Base-by-base conservation (phyloP, 2,329 filamentous ascomycete genomes). In the Epichloe sibirici region DNA sequence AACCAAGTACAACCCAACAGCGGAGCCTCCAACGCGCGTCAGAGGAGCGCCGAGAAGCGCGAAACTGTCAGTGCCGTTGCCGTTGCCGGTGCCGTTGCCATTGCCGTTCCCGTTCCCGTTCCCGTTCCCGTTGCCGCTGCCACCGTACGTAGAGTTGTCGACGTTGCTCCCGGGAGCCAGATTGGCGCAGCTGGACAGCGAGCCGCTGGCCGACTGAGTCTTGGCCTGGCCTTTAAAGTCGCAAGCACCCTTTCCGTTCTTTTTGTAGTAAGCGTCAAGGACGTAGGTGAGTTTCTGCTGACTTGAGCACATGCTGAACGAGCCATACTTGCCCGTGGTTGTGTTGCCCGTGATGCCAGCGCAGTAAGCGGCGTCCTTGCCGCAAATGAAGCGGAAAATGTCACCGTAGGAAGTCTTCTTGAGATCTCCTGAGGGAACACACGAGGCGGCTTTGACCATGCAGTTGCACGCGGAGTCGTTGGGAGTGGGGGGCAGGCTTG, bases 381-480 rank as follows among this genome's bases (percentile, higher is more conserved):
- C 85, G 70, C 88, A 93, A 68, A 91, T 79, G 67, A 72, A 82
- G 66, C 74, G 75, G 69, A 97, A 97, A 59, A 93, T 78, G n/a
- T 77, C 71, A 48, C 77, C 79, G 62, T 82, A 86, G 53, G 80
- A 71, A 49, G 82, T 73, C 48, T 73, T 67, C 57, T 77, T 71
- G 23, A 89, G 71, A 60, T 69, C 68, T 47, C 75, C 69, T 43
- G 78, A 73, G 55, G 89, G 81, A 25, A 78, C 77, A 72, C 93
- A 98, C 53, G 74, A 73, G 53, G 95, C 69, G 77, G 81, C 82
- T 57, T 79, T 74, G 67, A 80, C 78, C 88, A 96, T 95, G 80
- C 93, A 98, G 54, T 75, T 69, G 78, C 93, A 98, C 44, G 95
- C 82, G 43, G 81, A 65, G 42, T 79, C 65, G 72, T 97, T 88